Evolutionary conservation across 768 basidiomycete species (phyloP), one percentile per base, ranked within the genome.

Genomic region (Pilatotrama ljubarskyi): DNA sequence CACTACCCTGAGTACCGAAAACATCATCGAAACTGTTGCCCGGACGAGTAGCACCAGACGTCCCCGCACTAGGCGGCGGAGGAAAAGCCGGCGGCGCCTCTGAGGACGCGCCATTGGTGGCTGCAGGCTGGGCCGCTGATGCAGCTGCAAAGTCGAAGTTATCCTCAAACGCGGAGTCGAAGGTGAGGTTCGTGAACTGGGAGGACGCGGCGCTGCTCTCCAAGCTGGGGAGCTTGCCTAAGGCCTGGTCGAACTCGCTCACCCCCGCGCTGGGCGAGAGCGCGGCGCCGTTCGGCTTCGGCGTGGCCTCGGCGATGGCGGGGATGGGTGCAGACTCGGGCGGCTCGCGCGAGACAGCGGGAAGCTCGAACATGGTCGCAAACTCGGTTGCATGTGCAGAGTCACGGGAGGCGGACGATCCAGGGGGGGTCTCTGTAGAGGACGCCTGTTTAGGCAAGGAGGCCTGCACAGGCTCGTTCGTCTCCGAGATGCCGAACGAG

Each of bases 171-270:
- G 75, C 82, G 44, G 83, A 77, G 54, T 88, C 88, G 55, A 93
- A 91, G 3, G 84, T 58, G 64, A 90, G 84, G 22, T 73, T 68
- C 7, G 75, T 71, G 62, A 65, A 67, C 32, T 73, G 65, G 6
- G 77, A 62, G 11, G 82, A 66, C 10, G 68, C 42, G 3, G 73
- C 64, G 37, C 72, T 75, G 32, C 70, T 69, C 0, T 83, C 72
- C 20, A 49, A 56, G 14, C 64, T 56, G 13, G 69, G 63, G 5
- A 83, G 74, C 61, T 81, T 84, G 17, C 84, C 82, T 68, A 93
- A 78, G 0, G 88, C 86, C 68, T 91, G 89, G 67, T 93, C 90
- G 64, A 92, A 90, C 51, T 83, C 90, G 63, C 78, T 84, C 1
- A 86, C 62, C 18, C 68, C 74, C 1, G 73, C 68, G 3, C 64